phyloP scores from a whole-genome alignment of 768 basidiomycete genomes.

The Leccinellum luteum region DNA sequence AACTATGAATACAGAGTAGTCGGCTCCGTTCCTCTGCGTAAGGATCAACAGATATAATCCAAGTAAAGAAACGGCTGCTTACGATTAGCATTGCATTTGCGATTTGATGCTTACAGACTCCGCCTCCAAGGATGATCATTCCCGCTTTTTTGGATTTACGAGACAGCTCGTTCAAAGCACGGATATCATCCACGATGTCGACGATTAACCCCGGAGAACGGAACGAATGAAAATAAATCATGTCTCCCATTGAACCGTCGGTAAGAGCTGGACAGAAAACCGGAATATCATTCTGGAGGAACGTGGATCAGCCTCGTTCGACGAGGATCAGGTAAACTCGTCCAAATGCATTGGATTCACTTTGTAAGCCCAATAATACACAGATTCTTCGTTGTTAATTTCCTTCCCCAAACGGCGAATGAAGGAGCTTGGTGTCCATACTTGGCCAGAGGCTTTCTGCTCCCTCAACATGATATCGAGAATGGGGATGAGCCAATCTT shows the following conservation, averaged over 20 bases:
- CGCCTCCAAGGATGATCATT: conserved; percentile 97
- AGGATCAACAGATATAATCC: conserved; percentile 1
- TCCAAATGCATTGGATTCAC: conserved; percentile 48
- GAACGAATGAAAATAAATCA: conserved; percentile 99
- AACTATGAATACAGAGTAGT: conserved; percentile 94
- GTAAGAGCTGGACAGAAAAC: conserved; percentile 98
- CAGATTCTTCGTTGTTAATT: conserved; percentile 94
- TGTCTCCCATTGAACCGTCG: conserved; percentile 97
- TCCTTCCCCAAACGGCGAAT: conserved; percentile 94
- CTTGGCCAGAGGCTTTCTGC: conserved; percentile 63
- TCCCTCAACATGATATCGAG: conserved; percentile 88
- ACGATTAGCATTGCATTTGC: conserved; percentile 99
- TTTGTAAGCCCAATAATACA: conserved; percentile 99
- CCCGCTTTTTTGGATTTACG: conserved; percentile 90
- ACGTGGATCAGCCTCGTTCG: conserved; percentile 24
- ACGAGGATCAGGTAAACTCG: conserved; percentile 10
- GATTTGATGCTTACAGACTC: conserved; percentile 99
- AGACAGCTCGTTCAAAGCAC: conserved; percentile 84
- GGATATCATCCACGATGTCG: conserved; percentile 95
- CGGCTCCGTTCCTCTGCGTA: conserved; percentile 90
- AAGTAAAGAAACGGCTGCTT: conserved; percentile 24
- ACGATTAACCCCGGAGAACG: conserved; percentile 77
- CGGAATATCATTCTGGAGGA: conserved; percentile 87
- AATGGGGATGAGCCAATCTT: conserved; percentile 98
- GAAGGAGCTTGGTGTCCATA: conserved; percentile 95